These are phyloP conservation scores for Jamesozyma lodderae DNA, from an alignment of 805 yeast genomes.

Conservation along the genomic window DNA sequence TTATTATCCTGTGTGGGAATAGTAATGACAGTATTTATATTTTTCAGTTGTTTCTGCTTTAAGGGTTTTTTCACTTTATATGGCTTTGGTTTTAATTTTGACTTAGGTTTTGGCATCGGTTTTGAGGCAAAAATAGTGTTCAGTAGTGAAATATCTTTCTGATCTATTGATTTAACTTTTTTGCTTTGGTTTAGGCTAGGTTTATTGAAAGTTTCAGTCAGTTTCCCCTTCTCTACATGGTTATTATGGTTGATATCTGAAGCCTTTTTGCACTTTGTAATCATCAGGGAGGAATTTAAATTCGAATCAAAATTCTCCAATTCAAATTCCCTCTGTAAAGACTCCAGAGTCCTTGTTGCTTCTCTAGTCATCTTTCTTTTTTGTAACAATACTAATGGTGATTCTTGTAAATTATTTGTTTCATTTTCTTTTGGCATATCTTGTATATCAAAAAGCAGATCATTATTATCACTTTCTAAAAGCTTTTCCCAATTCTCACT, in stretches of 20 bases:
- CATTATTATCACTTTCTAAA: not conserved
- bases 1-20: constrained; percentile 15
- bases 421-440: not conserved
- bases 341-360: constrained; percentile 12
- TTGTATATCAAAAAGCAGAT: not conserved
- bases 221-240: not conserved
- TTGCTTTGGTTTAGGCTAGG: constrained; percentile 1
- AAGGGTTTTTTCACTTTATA: constrained; percentile 1
- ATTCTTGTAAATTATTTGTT: constrained; percentile 11
- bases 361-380: constrained; percentile 18
- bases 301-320: constrained; percentile 3
- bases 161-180: constrained; percentile 6
- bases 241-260: constrained; percentile 1
- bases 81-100: not conserved
- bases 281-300: constrained; percentile 11
- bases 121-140: constrained; percentile 18
- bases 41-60: constrained; percentile 14
- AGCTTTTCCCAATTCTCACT: too few species aligned
- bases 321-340: constrained; percentile 10
- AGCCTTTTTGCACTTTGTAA: constrained; percentile 8
- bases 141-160: constrained; percentile 17
- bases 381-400: constrained; percentile 19
- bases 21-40: constrained; percentile 11
- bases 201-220: not conserved
- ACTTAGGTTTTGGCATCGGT: not conserved